Percentiles rank a stretch among this genome's conserved stretches.
These are phyloP conservation scores for Cytidiella melzeri DNA, from an alignment of 768 basidiomycete species.

Conservation along the genomic window DNA sequence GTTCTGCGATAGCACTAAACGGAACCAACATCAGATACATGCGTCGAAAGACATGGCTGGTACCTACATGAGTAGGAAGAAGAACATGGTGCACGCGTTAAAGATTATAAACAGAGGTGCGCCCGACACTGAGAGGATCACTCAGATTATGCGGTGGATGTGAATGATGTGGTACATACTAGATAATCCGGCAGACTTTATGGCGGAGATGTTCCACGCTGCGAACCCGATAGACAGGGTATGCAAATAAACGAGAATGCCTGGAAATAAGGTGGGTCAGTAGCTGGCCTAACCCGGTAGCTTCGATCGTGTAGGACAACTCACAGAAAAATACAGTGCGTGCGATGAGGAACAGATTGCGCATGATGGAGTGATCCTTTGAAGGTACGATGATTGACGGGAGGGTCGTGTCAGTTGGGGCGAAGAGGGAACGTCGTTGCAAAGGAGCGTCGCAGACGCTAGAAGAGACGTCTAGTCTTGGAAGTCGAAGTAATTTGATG, in stretches of 20 bases:
- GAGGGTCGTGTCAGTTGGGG: neutral
- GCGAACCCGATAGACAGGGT: constrained; percentile 49
- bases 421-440: neutral
- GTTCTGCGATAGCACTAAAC: constrained; percentile 32
- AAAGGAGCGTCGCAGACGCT: constrained; percentile 6
- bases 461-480: neutral
- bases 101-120: constrained; percentile 45
- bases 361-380: no score
- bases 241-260: constrained; percentile 42
- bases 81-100: constrained; percentile 33
- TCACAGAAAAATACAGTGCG: constrained; percentile 55
- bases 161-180: constrained; percentile 29
- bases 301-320: constrained; percentile 21
- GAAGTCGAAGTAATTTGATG: neutral
- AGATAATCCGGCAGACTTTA: constrained; percentile 27
- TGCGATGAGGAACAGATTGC: constrained; percentile 48
- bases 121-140: constrained; percentile 40
- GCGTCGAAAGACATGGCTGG: neutral
- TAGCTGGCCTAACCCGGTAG: neutral
- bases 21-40: constrained; percentile 1
- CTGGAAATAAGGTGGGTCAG: constrained; percentile 20
- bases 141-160: no score
- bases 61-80: constrained; percentile 28
- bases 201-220: constrained; percentile 47
- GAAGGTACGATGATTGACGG: neutral